phyloP scores from a whole-genome alignment of 768 basidiomycete genomes.

The Pleurotus salmoneostramineus region DNA sequence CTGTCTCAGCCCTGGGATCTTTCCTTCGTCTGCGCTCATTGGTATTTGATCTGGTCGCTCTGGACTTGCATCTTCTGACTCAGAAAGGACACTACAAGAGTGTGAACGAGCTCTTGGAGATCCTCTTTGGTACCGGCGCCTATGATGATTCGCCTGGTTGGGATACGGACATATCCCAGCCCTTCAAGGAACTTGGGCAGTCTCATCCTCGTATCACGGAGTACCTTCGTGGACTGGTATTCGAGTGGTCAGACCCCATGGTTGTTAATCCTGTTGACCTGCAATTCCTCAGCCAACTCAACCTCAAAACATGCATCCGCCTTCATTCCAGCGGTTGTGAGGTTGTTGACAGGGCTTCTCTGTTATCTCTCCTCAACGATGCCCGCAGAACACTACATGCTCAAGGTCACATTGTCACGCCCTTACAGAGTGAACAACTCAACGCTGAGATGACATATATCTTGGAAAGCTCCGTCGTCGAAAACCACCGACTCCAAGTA shows the following conservation, averaged over 20 bases:
- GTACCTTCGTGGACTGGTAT: constrained; percentile 79
- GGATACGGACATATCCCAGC: constrained; percentile 47
- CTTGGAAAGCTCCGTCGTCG: constrained; percentile 77
- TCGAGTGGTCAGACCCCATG: constrained; percentile 84
- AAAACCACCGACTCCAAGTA: constrained; percentile 86
- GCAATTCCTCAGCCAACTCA: constrained; percentile 61
- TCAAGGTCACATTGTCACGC: constrained; percentile 62
- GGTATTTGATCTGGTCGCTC: constrained; percentile 79
- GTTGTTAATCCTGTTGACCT: constrained; percentile 53
- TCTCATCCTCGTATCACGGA: constrained; percentile 85
- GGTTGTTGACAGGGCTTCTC: constrained; percentile 69
- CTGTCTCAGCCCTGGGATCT: constrained; percentile 61
- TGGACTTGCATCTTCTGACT: constrained; percentile 86
- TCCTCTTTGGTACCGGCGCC: constrained; percentile 70
- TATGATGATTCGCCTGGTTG: constrained; percentile 30
- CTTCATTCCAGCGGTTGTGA: constrained; percentile 73
- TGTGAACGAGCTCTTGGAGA: constrained; percentile 70
- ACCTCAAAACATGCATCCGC: constrained; percentile 68
- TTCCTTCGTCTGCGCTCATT: constrained; percentile 83
- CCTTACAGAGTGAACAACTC: constrained; percentile 62
- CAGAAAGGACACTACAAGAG: constrained; percentile 73
- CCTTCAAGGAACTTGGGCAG: constrained; percentile 75
- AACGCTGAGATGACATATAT: constrained; percentile 70
- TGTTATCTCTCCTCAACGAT: constrained; percentile 64
- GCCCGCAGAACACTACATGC: constrained; percentile 60